Evolutionary conservation across 805 yeast species (phyloP), one percentile per base, ranked within the genome.

Genomic region (Candida ascalaphidarum): DNA sequence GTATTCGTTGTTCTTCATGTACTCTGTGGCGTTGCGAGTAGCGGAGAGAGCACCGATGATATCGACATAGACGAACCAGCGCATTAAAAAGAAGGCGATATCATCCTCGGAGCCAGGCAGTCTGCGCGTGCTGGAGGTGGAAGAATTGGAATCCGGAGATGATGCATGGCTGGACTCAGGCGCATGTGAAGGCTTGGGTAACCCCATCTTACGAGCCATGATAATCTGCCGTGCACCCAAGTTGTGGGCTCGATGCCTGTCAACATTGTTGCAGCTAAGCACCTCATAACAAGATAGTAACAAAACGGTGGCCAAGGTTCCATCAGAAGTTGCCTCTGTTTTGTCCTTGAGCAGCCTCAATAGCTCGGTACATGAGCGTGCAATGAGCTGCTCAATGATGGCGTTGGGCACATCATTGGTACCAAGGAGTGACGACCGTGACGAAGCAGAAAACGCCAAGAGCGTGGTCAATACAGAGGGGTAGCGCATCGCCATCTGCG

Each of bases 61-160:
- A 41, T 78, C 85, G 19, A 77, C 53, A 42, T 77, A 81, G 0
- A 74, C 76, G 44, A 74, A 79, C 83, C 85, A 77, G 28, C 86
- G 52, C 37, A 69, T 58, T 25, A 81, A 54, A 39, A 81, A 81
- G 35, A 57, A 73, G 0, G 72, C 50, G 10, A 71, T 56, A 35
- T 65, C 66, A 26, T 57, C 41, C 28, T 61, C 65, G 7, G 44
- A 39, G 2, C 51, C 47, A 3, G 45, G n/a, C n/a, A n/a, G n/a
- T n/a, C n/a, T n/a, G n/a, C n/a, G n/a, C n/a, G n/a, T n/a, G 18
- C 18, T 17, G 6, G 6, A 8, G 8, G 8, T 17, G 8, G 18
- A 17, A 6, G 18, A 7, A 8, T 17, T 17, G 18, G 18, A 17
- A 6, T 17, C 8, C 18, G 18, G 18, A 6, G 8, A 8, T 8